Evolutionary conservation across 2,329 filamentous ascomycete genomes (phyloP).

Genomic region (Botryotinia globosa): DNA sequence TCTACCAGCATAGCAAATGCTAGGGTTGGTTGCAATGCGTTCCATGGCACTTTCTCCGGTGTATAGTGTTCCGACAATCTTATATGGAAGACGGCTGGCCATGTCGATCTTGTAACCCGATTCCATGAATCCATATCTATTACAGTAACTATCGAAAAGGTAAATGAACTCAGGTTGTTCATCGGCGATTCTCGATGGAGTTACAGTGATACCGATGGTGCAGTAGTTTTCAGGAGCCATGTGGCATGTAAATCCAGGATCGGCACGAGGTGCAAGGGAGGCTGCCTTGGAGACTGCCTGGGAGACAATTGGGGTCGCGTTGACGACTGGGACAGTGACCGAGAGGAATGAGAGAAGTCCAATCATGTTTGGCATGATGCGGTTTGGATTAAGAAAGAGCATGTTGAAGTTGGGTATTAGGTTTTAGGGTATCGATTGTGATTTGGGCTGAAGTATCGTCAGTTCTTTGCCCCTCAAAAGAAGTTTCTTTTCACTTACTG

Average conservation of each 20-base stretch:
- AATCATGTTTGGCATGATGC: background rate
- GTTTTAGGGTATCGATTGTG: background rate
- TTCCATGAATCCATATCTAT: background rate
- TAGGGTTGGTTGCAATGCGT: background rate
- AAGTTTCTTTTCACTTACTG: background rate
- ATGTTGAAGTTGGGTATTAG: background rate
- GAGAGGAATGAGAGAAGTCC: background rate
- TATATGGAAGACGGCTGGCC: background rate
- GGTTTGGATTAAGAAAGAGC: background rate
- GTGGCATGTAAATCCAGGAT: background rate
- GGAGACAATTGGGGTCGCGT: background rate
- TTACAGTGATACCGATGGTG: background rate
- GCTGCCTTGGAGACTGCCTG: background rate
- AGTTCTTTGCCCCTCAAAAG: background rate
- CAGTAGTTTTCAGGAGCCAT: background rate
- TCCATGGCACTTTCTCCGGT: fast-evolving
- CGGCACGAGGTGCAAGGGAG: background rate
- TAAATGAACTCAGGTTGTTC: background rate
- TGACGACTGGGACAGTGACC: background rate
- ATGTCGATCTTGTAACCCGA: background rate
- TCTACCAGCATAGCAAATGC: background rate
- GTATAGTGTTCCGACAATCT: background rate
- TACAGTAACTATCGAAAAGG: background rate
- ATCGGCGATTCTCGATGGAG: background rate
- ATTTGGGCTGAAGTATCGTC: background rate